Evolutionary conservation across 139 green algal genomes (phyloP).

Genomic region (Auxenochlorella protothecoides): DNA sequence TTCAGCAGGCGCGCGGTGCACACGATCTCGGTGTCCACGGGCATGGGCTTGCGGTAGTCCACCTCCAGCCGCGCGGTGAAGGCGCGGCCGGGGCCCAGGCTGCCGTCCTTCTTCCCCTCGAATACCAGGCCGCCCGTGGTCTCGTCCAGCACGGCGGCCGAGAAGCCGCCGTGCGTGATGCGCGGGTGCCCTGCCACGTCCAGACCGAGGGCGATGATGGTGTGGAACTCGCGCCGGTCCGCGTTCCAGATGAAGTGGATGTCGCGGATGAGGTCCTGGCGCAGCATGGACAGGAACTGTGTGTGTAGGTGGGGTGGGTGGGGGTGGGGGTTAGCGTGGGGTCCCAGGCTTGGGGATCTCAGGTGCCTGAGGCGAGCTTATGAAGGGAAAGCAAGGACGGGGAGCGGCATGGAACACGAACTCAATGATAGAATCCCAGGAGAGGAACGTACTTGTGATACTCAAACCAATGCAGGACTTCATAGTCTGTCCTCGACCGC

Average conservation of each 20-base stretch:
- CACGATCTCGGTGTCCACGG: slow-evolving; percentile 12
- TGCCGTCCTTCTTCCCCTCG: slow-evolving; percentile 23
- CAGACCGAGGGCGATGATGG: slow-evolving; percentile 23
- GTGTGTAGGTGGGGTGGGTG: neutral
- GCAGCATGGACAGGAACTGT: slow-evolving; percentile 17
- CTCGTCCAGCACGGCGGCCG: slow-evolving; percentile 35
- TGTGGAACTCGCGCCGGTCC: slow-evolving; percentile 9
- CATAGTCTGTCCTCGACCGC: too few species aligned
- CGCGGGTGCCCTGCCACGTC: slow-evolving; percentile 31
- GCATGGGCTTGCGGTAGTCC: slow-evolving; percentile 26
- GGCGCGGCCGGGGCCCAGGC: slow-evolving; percentile 18
- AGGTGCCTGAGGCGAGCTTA: too few species aligned
- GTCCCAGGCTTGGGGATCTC: too few species aligned
- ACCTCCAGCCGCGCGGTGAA: slow-evolving; percentile 37
- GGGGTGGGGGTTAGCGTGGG: neutral
- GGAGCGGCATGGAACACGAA: too few species aligned
- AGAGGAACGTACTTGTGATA: too few species aligned
- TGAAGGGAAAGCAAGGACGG: too few species aligned
- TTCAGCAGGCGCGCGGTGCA: slow-evolving; percentile 23
- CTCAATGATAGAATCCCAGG: too few species aligned
- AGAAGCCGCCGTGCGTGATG: slow-evolving; percentile 34
- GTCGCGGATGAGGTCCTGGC: slow-evolving; percentile 18
- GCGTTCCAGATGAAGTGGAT: slow-evolving; percentile 24
- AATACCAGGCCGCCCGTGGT: slow-evolving; percentile 32
- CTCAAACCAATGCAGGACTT: too few species aligned